phyloP scores from a whole-genome alignment of 306 rosid species.

The Acacia melanoxylon region DNA sequence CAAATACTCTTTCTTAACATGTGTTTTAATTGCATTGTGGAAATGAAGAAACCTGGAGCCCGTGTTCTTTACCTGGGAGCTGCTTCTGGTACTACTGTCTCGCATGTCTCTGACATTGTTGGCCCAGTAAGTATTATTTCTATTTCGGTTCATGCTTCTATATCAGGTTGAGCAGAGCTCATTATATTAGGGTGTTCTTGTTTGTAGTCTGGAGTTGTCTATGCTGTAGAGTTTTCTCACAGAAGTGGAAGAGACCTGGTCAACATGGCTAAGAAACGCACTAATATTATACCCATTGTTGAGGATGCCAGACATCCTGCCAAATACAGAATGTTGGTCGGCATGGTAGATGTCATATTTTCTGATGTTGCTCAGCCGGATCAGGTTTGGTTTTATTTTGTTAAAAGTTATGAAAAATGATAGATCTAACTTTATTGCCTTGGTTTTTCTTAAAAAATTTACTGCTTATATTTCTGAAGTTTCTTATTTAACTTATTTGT shows the following conservation, averaged over 20 bases:
- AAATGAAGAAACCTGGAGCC: constrained; percentile 74
- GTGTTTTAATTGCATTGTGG: not conserved
- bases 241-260: constrained; percentile 96
- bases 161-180: not conserved
- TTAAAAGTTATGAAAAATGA: not conserved
- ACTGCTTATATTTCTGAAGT: not conserved
- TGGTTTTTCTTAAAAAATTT: too few relatives aligned
- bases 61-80: constrained; percentile 87
- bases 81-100: constrained; percentile 95
- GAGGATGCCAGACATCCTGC: constrained; percentile 98
- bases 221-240: constrained; percentile 95
- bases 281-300: constrained; percentile 86
- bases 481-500: too few relatives aligned
- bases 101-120: constrained; percentile 93
- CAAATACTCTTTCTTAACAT: not conserved
- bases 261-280: constrained; percentile 92
- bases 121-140: constrained; percentile 67
- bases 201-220: constrained; percentile 75
- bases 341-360: constrained; percentile 98
- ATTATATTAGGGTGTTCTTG: not conserved
- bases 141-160: not conserved
- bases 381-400: constrained; percentile 59
- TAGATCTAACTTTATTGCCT: not conserved
- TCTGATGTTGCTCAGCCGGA: constrained; percentile 99
- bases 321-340: constrained; percentile 87